These are phyloP conservation scores for Paraglomus occultum DNA, from an alignment of 192 early-diverging fungal genomes.

Conservation along the genomic window DNA sequence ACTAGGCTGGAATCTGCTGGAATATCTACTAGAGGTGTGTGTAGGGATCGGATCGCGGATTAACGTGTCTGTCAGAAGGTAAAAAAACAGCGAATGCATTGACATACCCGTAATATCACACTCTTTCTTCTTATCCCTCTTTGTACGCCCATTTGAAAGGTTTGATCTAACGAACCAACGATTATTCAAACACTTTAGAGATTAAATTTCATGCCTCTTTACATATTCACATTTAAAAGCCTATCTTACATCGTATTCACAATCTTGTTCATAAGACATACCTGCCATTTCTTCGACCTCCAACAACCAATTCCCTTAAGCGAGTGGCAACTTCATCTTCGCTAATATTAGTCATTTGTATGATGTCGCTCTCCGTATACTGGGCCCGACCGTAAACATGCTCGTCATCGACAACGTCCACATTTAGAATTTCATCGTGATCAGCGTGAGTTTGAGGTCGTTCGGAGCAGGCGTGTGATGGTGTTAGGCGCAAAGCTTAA, in stretches of 20 bases:
- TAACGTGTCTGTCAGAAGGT: too few relatives aligned
- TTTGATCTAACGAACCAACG: too few relatives aligned
- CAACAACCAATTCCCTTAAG: slow-evolving; percentile 42
- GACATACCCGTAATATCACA: too few relatives aligned
- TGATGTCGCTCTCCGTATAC: slow-evolving; percentile 70
- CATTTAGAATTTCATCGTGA: slow-evolving; percentile 78
- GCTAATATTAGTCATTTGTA: slow-evolving; percentile 36
- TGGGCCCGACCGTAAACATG: slow-evolving; percentile 70
- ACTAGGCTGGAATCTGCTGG: not conserved
- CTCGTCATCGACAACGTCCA: slow-evolving; percentile 73
- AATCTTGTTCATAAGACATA: not conserved
- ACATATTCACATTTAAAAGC: slow-evolving; percentile 33
- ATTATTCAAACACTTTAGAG: not conserved
- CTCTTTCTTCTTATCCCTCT: too few relatives aligned
- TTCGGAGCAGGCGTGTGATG: slow-evolving; percentile 2
- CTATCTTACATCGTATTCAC: slow-evolving; percentile 28
- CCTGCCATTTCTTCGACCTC: slow-evolving; percentile 28
- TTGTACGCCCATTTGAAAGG: too few relatives aligned
- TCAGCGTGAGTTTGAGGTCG: slow-evolving; percentile 50
- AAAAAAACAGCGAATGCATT: too few relatives aligned
- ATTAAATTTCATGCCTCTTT: slow-evolving; percentile 28
- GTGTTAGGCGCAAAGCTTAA: too few relatives aligned
- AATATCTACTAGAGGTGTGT: not conserved
- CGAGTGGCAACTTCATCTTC: slow-evolving; percentile 41
- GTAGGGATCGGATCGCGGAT: not conserved